A percentile compares a stretch with the other conserved stretches of the same genome.
These are phyloP conservation scores for Fonsecaea erecta DNA, from an alignment of 2,329 filamentous ascomycete genomes.

Conservation along the genomic window DNA sequence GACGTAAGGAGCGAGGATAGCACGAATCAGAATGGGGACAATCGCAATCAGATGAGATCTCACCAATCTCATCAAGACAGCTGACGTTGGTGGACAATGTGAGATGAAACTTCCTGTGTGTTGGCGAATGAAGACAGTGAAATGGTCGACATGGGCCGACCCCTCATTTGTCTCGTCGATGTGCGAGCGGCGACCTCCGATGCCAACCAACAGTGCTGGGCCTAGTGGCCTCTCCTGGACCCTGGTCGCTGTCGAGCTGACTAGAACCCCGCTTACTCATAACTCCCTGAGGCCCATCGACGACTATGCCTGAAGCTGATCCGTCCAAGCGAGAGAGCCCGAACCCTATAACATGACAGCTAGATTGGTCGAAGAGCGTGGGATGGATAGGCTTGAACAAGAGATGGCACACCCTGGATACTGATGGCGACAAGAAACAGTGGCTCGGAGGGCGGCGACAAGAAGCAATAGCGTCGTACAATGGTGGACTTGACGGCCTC, in stretches of 20 bases:
- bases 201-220: neutral
- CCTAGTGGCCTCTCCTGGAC: neutral
- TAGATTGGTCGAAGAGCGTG: neutral
- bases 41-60: constrained; percentile 2
- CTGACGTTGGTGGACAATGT: constrained; percentile 8
- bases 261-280: neutral
- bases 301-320: neutral
- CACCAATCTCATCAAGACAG: constrained; percentile 4
- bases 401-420: neutral
- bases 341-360: neutral
- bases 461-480: neutral
- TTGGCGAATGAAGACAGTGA: constrained; percentile 1
- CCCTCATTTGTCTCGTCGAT: neutral
- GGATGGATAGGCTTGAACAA: neutral
- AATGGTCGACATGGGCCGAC: neutral
- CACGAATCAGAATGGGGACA: constrained; percentile 28
- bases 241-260: neutral
- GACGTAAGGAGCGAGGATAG: constrained; percentile 1
- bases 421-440: neutral
- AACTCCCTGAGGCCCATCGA: neutral
- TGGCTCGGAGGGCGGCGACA: neutral
- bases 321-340: neutral
- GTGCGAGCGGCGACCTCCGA: constrained; percentile 14
- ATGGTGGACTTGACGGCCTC: neutral
- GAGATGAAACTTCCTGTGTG: neutral